phyloP scores from a whole-genome alignment of 441 rosid genomes.

The Adansonia madagascariensis region DNA sequence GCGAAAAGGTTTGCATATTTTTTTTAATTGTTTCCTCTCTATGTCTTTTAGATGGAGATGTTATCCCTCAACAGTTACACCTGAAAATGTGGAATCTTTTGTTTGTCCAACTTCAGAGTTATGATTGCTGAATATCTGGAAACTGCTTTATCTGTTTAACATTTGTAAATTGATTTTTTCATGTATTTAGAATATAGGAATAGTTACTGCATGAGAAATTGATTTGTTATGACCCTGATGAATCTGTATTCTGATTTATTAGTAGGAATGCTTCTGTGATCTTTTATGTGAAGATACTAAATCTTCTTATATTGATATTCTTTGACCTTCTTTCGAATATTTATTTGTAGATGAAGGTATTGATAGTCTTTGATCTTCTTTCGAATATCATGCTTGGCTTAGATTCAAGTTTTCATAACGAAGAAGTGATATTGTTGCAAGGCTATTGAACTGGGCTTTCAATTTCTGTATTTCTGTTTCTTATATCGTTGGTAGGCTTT shows the following conservation, averaged over 20 bases:
- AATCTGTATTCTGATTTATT: constrained; percentile 13
- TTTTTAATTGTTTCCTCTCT: constrained; percentile 13
- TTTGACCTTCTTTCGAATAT: too few species aligned
- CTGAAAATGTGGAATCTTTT: not conserved
- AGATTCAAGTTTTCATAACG: not conserved
- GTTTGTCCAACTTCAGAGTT: not conserved
- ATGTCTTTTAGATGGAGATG: constrained; percentile 4
- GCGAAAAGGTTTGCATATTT: constrained; percentile 67
- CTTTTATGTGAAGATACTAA: constrained; percentile 14
- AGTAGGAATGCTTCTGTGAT: constrained; percentile 2
- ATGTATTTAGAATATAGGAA: not conserved
- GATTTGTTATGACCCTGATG: not conserved
- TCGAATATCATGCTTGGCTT: not conserved
- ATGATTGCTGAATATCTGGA: not conserved
- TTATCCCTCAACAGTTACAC: not conserved
- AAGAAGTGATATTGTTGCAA: not conserved
- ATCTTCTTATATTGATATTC: not conserved
- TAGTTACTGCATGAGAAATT: constrained; percentile 4
- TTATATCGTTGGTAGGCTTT: constrained; percentile 13
- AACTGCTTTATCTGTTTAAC: constrained; percentile 14
- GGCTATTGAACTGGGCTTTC: not conserved
- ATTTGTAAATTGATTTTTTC: not conserved
- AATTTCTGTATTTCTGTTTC: not conserved
- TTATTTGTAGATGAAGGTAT: too few species aligned
- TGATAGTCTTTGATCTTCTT: not conserved